Evolutionary conservation across 2,329 filamentous ascomycete species (phyloP).

Genomic region (Cytospora mali): DNA sequence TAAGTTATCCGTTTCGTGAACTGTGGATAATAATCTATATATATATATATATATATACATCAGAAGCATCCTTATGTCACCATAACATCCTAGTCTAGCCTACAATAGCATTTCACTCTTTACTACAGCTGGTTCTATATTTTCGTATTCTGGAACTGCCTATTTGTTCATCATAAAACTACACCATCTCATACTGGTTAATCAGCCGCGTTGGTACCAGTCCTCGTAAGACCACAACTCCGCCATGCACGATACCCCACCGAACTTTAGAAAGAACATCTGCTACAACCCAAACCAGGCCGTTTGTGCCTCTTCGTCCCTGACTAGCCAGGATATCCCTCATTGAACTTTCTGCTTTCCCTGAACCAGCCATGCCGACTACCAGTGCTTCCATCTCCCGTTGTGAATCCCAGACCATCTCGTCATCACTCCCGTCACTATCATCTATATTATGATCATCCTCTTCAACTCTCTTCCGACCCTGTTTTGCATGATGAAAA

Average conservation of each 20-base stretch:
- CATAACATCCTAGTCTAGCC: no score
- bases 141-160: no score
- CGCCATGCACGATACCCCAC: slow-evolving; percentile 65
- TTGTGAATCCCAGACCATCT: slow-evolving; percentile 53
- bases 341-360: slow-evolving; percentile 32
- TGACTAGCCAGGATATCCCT: slow-evolving; percentile 41
- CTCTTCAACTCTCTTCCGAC: slow-evolving; percentile 31
- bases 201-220: slow-evolving; percentile 38
- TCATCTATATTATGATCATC: neutral
- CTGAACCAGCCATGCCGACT: slow-evolving; percentile 41
- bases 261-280: slow-evolving; percentile 57
- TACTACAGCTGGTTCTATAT: no score
- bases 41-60: no score
- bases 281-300: slow-evolving; percentile 58
- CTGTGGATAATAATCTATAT: no score
- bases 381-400: slow-evolving; percentile 51
- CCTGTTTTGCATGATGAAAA: slow-evolving; percentile 49
- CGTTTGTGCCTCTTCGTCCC: slow-evolving; percentile 52
- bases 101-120: no score
- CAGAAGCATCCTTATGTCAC: no score
- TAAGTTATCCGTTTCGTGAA: no score
- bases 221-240: slow-evolving; percentile 56
- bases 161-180: no score
- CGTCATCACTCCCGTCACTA: slow-evolving; percentile 39
- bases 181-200: slow-evolving; percentile 33